phyloP scores from a whole-genome alignment of 2,329 filamentous ascomycete genomes.

The Cercospora zeina region DNA sequence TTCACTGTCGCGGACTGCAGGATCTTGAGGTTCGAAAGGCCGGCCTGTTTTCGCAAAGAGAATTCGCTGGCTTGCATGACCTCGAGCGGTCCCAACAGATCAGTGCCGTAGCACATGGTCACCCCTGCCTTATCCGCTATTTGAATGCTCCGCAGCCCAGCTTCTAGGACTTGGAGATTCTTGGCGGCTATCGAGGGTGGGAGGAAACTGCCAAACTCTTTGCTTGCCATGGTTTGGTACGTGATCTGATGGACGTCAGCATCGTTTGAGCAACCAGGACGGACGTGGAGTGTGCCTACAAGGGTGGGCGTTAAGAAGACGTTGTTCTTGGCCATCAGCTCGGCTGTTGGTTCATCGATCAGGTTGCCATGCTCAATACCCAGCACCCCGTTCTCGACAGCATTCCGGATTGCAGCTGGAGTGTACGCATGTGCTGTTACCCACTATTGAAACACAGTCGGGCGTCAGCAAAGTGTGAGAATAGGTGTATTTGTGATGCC shows the following conservation, averaged over 20 bases:
- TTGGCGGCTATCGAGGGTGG: conserved; percentile 51
- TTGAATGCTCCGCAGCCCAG: conserved; percentile 51
- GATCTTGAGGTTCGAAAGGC: conserved; percentile 48
- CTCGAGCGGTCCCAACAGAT: conserved; percentile 55
- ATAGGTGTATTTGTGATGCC: not conserved
- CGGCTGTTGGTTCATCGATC: conserved; percentile 58
- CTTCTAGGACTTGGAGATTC: conserved; percentile 53
- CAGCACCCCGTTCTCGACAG: conserved; percentile 56
- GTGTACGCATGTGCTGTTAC: conserved; percentile 63
- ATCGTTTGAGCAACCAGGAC: not conserved
- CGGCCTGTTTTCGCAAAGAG: conserved; percentile 47
- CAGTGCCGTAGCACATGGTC: conserved; percentile 58
- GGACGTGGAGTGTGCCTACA: conserved; percentile 32
- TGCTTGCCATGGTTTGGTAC: conserved; percentile 53
- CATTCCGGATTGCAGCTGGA: conserved; percentile 55
- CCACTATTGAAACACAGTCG: conserved; percentile 8
- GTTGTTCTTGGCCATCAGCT: conserved; percentile 53
- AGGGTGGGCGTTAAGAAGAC: conserved; percentile 58
- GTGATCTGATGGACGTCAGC: conserved; percentile 35
- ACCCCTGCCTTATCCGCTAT: conserved; percentile 56
- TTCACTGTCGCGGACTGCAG: conserved; percentile 56
- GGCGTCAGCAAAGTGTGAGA: not conserved
- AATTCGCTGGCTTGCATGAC: conserved; percentile 55
- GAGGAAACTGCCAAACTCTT: conserved; percentile 49
- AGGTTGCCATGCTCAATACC: conserved; percentile 63